Conservation (phyloP, 2,329 filamentous ascomycete species). For the Pyrenophora graminea region DNA sequence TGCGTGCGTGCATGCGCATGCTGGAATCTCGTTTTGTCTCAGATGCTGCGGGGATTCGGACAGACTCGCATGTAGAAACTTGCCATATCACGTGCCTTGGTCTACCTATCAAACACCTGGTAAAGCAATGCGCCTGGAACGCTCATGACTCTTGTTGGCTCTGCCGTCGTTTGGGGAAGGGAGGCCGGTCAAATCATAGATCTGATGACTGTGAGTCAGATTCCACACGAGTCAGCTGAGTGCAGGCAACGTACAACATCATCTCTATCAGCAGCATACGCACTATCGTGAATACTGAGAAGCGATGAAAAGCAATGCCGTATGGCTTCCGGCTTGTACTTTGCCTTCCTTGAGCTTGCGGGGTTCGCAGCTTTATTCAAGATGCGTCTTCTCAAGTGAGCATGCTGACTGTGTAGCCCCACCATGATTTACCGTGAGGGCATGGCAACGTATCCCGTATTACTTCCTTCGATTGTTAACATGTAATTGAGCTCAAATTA, state of each 20-base stretch:
- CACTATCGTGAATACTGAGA: no score
- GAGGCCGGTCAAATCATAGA: neutral
- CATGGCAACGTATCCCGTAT: no score
- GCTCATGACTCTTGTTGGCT: neutral
- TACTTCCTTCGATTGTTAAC: no score
- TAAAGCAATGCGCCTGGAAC: neutral
- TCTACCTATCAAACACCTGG: neutral
- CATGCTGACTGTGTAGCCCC: neutral
- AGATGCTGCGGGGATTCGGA: neutral
- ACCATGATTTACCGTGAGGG: neutral
- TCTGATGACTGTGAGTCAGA: neutral
- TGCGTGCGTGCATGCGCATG: conserved; percentile 7
- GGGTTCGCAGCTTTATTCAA: neutral
- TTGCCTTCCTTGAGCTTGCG: no score
- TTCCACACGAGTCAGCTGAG: no score
- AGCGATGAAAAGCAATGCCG: no score
- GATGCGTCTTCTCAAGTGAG: neutral
- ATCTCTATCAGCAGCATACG: neutral
- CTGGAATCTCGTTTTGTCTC: conserved; percentile 5
- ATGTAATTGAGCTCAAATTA: neutral
- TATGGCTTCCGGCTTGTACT: no score
- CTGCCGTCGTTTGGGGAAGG: neutral
- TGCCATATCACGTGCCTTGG: neutral
- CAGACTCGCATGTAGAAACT: conserved; percentile 1
- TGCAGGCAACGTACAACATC: neutral